phyloP scores from a whole-genome alignment of 2,329 filamentous ascomycete species.

The Hirsutella minnesotensis region DNA sequence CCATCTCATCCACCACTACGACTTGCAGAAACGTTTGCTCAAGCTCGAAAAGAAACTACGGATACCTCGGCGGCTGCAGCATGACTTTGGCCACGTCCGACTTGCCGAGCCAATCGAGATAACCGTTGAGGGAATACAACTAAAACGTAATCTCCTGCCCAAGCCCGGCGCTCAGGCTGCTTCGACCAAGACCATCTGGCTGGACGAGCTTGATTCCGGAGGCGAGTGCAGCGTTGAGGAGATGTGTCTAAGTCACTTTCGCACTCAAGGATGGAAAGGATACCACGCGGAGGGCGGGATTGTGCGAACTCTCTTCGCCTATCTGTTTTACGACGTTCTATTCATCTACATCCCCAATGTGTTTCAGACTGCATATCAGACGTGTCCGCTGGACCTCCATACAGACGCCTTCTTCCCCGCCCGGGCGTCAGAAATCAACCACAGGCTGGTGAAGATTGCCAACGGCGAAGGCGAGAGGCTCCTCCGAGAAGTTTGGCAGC shows the following conservation, averaged over 20 bases:
- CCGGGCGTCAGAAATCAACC: conserved; percentile 81
- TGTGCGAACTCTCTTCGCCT: conserved; percentile 78
- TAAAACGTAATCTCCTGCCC: conserved; percentile 46
- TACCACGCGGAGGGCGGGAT: conserved; percentile 91
- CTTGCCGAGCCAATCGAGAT: conserved; percentile 67
- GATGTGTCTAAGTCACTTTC: conserved; percentile 87
- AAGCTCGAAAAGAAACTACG: conserved; percentile 82
- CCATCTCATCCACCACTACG: conserved; percentile 87
- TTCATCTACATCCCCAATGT: conserved; percentile 93
- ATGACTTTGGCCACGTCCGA: conserved; percentile 81
- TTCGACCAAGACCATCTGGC: conserved; percentile 72
- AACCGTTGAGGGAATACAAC: conserved; percentile 62
- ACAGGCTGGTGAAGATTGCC: conserved; percentile 71
- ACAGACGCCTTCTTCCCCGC: conserved; percentile 86
- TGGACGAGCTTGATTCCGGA: conserved; percentile 59
- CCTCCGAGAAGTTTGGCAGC: conserved; percentile 54
- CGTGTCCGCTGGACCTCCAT: conserved; percentile 82
- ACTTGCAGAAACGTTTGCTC: conserved; percentile 83
- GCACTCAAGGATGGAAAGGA: conserved; percentile 77
- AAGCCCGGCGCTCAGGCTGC: conserved; percentile 27
- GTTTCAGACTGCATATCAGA: conserved; percentile 92
- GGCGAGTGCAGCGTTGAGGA: conserved; percentile 80
- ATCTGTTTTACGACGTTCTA: conserved; percentile 85
- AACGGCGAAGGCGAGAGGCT: conserved; percentile 66
- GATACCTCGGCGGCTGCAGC: conserved; percentile 73